Evolutionary conservation across 1,284 basidiomycete species (phyloP), one percentile per base, ranked within the genome.

Genomic region (Cerioporus squamosus): DNA sequence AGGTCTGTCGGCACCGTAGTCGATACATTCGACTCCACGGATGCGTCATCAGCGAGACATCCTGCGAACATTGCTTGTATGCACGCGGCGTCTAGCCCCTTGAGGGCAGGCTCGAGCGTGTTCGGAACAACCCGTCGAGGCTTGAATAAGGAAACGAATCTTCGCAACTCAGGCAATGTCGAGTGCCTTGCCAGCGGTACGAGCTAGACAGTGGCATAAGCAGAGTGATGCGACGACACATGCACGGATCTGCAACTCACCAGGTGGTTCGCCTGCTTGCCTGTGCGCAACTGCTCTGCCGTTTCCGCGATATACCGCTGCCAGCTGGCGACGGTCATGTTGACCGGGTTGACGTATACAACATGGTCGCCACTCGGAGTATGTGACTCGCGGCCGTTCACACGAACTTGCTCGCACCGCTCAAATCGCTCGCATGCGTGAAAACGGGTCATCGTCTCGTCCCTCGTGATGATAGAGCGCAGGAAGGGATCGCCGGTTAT

Each of bases 381-480:
- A 23, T 67, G 69, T 47, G 75, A 72, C 7, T 68, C 70, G 1
- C 77, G 62, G 1, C 68, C 68, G 10, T 66, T 80, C 1, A 84
- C 79, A 18, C 79, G 79, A 26, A 91, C 84, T 55, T 83, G 79
- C 3, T 81, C 73, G 68, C 95, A 97, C 15, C 90, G 84, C 68
- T 87, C 79, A 53, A 87, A 88, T 0, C 92, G 83, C 68, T 97
- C 95, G 67, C 95, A 98, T 0, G 95, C 94, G 68, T 98, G 95
- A 68, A 97, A 97, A 0, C 94, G 85, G 0, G 91, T 91, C 1
- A 75, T 72, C 0, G 72, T 67, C 6, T 79, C 71, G 31, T 94
- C 86, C 4, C 72, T 72, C 0, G 93, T 95, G 17, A 88, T 80
- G 56, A 94, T 83, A 0, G 75, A 69, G 6, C 78, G 76, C 15